Conservation (phyloP, 441 rosid genomes). For the Viola pubescens region DNA sequence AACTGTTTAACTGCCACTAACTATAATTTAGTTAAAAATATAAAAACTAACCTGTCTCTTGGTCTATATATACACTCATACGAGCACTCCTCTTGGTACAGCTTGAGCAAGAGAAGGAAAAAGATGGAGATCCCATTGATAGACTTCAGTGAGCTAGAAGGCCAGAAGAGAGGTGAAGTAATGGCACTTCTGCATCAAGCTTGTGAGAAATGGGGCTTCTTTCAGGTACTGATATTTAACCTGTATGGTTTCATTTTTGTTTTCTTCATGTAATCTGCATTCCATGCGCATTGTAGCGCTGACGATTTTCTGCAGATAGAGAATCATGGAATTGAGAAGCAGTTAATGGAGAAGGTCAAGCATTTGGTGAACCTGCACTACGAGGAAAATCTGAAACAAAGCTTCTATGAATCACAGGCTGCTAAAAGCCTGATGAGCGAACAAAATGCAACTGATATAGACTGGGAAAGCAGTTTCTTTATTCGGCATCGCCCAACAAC, state of each 20-base stretch:
- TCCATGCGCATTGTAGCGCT: neutral
- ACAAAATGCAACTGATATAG: slow-evolving; percentile 33
- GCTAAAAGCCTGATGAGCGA: slow-evolving; percentile 37
- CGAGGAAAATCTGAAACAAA: slow-evolving; percentile 49
- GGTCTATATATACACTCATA: neutral
- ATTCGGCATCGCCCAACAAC: slow-evolving; percentile 61
- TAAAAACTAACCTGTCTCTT: neutral
- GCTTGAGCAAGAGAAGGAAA: slow-evolving; percentile 13
- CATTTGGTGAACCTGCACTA: slow-evolving; percentile 54
- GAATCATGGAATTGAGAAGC: slow-evolving; percentile 63
- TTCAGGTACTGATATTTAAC: slow-evolving; percentile 42
- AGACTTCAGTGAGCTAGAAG: slow-evolving; percentile 52
- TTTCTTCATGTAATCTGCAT: neutral
- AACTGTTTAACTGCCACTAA: neutral
- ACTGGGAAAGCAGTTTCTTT: slow-evolving; percentile 87
- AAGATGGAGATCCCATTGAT: slow-evolving; percentile 63
- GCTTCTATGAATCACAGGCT: slow-evolving; percentile 55
- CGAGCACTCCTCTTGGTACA: slow-evolving; percentile 11
- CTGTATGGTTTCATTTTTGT: neutral
- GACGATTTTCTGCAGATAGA: slow-evolving; percentile 44
- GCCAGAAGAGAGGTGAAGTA: slow-evolving; percentile 52
- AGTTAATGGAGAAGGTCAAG: slow-evolving; percentile 71
- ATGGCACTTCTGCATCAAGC: slow-evolving; percentile 67
- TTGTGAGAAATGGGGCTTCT: slow-evolving; percentile 90
- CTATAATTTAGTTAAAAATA: neutral